These are phyloP conservation scores for Colletotrichum liaoningense DNA, from an alignment of 2,329 filamentous ascomycete species.

Conservation along the genomic window DNA sequence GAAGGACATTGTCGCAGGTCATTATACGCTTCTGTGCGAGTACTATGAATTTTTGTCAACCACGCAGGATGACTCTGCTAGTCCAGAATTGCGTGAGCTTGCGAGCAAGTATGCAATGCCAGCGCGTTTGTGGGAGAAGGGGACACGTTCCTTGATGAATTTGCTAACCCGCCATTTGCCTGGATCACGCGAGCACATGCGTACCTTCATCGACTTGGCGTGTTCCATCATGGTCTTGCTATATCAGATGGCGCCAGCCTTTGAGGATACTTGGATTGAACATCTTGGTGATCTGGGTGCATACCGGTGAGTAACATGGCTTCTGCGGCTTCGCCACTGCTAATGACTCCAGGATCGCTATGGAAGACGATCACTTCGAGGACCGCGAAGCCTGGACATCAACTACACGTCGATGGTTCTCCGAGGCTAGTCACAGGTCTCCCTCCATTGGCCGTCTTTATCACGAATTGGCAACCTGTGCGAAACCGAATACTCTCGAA, in stretches of 20 bases:
- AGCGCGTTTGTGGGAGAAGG: slow-evolving; percentile 92
- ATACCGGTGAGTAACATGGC: slow-evolving; percentile 59
- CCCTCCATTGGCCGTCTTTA: slow-evolving; percentile 84
- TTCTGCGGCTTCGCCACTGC: not conserved
- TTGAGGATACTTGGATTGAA: slow-evolving; percentile 92
- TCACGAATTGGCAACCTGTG: slow-evolving; percentile 87
- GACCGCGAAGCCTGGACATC: slow-evolving; percentile 85
- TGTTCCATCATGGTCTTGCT: slow-evolving; percentile 91
- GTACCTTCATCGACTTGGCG: slow-evolving; percentile 87
- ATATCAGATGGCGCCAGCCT: slow-evolving; percentile 84
- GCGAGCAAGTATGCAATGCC: slow-evolving; percentile 91
- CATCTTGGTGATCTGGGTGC: slow-evolving; percentile 87
- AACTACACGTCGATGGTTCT: slow-evolving; percentile 87
- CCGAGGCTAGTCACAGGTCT: slow-evolving; percentile 80
- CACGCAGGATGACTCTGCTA: slow-evolving; percentile 85
- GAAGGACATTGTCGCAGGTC: slow-evolving; percentile 84
- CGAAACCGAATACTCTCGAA: slow-evolving; percentile 74
- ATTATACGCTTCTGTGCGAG: slow-evolving; percentile 83
- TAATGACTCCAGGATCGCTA: slow-evolving; percentile 72
- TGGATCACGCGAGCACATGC: slow-evolving; percentile 85
- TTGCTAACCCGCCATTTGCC: too few species aligned
- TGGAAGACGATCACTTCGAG: slow-evolving; percentile 82
- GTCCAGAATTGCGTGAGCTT: slow-evolving; percentile 72
- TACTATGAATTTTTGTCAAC: slow-evolving; percentile 90
- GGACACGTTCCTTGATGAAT: slow-evolving; percentile 88